Conservation (phyloP, 768 basidiomycete species). For the Asterophora parasitica region DNA sequence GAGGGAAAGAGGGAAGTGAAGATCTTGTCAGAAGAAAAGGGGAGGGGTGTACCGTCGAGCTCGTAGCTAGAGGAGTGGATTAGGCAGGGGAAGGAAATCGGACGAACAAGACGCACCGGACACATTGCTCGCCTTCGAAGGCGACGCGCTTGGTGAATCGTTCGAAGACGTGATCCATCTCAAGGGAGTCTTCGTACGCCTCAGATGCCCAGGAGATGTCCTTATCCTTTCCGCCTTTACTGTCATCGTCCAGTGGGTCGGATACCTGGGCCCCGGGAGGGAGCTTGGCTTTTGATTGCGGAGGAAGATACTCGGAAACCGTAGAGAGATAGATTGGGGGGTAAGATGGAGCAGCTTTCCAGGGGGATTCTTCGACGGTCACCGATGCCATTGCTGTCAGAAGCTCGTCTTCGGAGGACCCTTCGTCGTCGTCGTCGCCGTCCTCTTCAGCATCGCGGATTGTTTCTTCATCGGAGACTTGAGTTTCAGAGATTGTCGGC, state of each 20-base stretch:
- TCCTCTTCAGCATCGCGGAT: constrained; percentile 33
- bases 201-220: constrained; percentile 62
- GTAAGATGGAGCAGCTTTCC: constrained; percentile 63
- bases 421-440: constrained; percentile 16
- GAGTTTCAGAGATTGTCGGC: constrained; percentile 9
- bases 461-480: constrained; percentile 20
- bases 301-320: constrained; percentile 63
- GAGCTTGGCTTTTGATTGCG: constrained; percentile 44
- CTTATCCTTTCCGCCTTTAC: constrained; percentile 41
- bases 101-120: constrained; percentile 53
- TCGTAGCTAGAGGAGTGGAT: constrained; percentile 61
- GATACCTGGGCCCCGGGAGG: constrained; percentile 40
- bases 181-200: constrained; percentile 74
- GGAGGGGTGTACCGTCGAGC: constrained; percentile 76
- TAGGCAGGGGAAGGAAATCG: too few species aligned
- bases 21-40: constrained; percentile 74
- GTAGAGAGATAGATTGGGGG: constrained; percentile 73
- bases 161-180: constrained; percentile 84
- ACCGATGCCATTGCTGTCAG: constrained; percentile 53
- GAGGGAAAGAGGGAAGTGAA: constrained; percentile 73
- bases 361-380: constrained; percentile 56
- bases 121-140: constrained; percentile 75
- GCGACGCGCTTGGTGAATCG: constrained; percentile 71
- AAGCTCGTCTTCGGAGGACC: constrained; percentile 42
- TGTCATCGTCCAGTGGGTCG: constrained; percentile 32